phyloP scores from a whole-genome alignment of 2,329 filamentous ascomycete species.

The Westerdykella ornata region DNA sequence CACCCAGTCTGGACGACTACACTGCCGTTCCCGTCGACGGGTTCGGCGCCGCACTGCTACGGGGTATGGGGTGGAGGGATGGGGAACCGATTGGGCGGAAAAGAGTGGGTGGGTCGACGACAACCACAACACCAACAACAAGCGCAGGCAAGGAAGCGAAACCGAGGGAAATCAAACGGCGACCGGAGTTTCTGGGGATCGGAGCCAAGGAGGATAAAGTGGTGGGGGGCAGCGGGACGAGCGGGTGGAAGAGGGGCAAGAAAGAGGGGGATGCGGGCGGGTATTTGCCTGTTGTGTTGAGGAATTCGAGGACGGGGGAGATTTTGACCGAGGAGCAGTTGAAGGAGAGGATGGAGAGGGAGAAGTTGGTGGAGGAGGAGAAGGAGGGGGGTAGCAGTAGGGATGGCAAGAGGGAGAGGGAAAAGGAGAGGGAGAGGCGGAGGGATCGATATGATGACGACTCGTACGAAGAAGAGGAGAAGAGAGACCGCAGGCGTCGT shows the following conservation, averaged over 20 bases:
- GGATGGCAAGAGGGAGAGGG: conserved; percentile 11
- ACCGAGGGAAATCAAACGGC: conserved; percentile 58
- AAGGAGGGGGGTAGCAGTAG: conserved; percentile 18
- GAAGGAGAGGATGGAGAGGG: conserved; percentile 45
- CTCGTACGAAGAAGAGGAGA: conserved; percentile 1
- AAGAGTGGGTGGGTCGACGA: conserved; percentile 30
- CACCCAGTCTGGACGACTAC: conserved; percentile 75
- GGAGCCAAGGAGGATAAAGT: conserved; percentile 72
- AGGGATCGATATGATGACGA: conserved; percentile 13
- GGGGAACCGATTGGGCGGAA: conserved; percentile 53
- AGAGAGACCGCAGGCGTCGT: conserved; percentile 19
- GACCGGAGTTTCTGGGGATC: conserved; percentile 77
- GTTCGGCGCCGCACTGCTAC: conserved; percentile 81
- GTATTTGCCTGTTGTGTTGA: conserved; percentile 57
- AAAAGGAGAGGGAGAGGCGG: conserved; percentile 2
- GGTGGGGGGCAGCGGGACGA: conserved; percentile 59
- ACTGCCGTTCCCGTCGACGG: conserved; percentile 86
- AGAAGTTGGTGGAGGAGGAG: conserved; percentile 41
- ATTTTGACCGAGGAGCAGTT: conserved; percentile 57
- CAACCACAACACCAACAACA: conserved; percentile 1
- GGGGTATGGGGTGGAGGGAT: conserved; percentile 93
- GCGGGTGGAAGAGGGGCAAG: conserved; percentile 53
- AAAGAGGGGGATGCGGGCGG: conserved; percentile 43
- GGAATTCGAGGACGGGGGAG: conserved; percentile 57
- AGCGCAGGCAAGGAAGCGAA: conserved; percentile 35